Conservation (phyloP, 2,329 filamentous ascomycete genomes). For the Ascomycota sp. region DNA sequence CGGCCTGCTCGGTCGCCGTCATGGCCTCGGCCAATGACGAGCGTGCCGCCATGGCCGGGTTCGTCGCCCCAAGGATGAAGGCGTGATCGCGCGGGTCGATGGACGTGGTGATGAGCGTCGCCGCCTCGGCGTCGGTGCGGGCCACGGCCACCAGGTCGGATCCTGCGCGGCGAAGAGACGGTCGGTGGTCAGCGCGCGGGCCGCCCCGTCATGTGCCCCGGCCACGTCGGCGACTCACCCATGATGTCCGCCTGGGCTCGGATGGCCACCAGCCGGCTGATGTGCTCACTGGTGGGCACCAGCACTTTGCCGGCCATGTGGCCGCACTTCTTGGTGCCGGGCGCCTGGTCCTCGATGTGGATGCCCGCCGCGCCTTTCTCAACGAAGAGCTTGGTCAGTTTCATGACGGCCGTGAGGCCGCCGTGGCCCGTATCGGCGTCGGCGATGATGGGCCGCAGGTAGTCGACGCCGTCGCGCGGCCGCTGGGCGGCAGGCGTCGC, state of each 20-base stretch:
- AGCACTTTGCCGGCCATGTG: constrained; percentile 98
- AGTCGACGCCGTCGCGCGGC: constrained; percentile 62
- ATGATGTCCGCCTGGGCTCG: constrained; percentile 97
- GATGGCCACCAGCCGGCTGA: constrained; percentile 92
- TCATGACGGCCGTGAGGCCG: constrained; percentile 97
- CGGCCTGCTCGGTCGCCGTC: constrained; percentile 61
- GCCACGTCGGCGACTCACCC: no score
- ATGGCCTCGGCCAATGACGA: constrained; percentile 81
- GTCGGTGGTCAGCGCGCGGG: no score
- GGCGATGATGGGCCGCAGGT: constrained; percentile 85
- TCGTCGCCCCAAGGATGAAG: constrained; percentile 82
- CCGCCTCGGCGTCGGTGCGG: constrained; percentile 91
- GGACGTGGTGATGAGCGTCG: constrained; percentile 87
- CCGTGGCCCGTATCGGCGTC: constrained; percentile 96
- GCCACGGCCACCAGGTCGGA: constrained; percentile 78
- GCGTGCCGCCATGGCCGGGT: constrained; percentile 38
- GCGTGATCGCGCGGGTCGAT: constrained; percentile 90
- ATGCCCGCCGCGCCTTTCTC: constrained; percentile 95
- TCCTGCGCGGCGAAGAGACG: no score
- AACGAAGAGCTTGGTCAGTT: constrained; percentile 92
- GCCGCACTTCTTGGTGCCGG: constrained; percentile 97
- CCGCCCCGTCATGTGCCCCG: no score
- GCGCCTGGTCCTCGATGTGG: constrained; percentile 96
- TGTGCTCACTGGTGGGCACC: constrained; percentile 92
- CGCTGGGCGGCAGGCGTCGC: constrained; percentile 55